Evolutionary conservation across 306 rosid genomes (phyloP), one percentile per base, ranked within the genome.

Genomic region (Pachyrhizus erosus): DNA sequence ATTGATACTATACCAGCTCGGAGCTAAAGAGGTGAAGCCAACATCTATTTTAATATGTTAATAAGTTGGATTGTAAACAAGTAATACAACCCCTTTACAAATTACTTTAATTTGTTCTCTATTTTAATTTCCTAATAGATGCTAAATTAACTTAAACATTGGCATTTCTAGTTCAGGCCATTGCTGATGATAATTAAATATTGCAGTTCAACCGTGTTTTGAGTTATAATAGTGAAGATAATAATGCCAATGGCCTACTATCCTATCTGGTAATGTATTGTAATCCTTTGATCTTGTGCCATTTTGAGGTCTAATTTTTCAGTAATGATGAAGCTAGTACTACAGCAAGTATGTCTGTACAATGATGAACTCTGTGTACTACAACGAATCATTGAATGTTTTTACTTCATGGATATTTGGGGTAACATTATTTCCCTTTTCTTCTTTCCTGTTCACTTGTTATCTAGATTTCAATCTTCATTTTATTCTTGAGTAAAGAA

Each of bases 321-420:
- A 55, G 60, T 40, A 58, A 80, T 80, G 82, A 78, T 74, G 86
- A n/a, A n/a, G n/a, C n/a, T n/a, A n/a, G n/a, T n/a, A n/a, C n/a
- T n/a, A n/a, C 54, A 60, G 46, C 67, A 75, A 49, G 60, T 74
- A 70, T 79, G 82, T 82, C 79, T 83, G 87, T 87, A 84, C 82
- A 77, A 60, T 78, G 82, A 76, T 69, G 80, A 81, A 64, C 77
- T 84, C 79, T 81, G 40, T 73, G 84, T 70, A 82, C 90, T 12
- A 27, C 12, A 20, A 52, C 27, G 74, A 70, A 81, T 83, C 78
- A 77, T 73, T 84, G 10, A 81, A n/a, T 81, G 79, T 79, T 80
- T 87, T 87, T 81, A 21, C 68, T 80, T 84, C 76, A 58, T 77
- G 81, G 71, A 60, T 87, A 76, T 67, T 42, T 85, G 72, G 54